These are phyloP conservation scores for Peniophora sp. DNA, from an alignment of 1,284 basidiomycete species.

Conservation along the genomic window DNA sequence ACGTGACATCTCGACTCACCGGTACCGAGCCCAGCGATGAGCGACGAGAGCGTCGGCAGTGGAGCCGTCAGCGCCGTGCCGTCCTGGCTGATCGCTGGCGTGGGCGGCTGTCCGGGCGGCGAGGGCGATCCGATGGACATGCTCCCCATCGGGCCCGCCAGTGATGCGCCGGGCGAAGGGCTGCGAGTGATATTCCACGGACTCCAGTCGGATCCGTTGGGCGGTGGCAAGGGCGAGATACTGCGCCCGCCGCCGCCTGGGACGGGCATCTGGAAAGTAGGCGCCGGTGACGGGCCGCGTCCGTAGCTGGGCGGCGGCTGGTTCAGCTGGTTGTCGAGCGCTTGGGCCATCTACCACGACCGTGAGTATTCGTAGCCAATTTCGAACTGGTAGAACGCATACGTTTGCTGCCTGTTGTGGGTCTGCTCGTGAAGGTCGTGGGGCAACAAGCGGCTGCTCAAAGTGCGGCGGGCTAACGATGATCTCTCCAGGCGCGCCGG, in stretches of 20 bases:
- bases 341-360: conserved; percentile 64
- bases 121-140: conserved; percentile 13
- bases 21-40: conserved; percentile 36
- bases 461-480: conserved; percentile 25
- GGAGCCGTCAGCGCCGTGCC: conserved; percentile 53
- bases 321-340: conserved; percentile 40
- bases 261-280: conserved; percentile 17
- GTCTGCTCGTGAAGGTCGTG: conserved; percentile 57
- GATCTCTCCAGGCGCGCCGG: no score
- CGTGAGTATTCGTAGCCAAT: neutral
- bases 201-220: conserved; percentile 21
- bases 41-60: conserved; percentile 49
- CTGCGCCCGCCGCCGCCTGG: conserved; percentile 13
- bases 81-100: conserved; percentile 12
- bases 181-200: conserved; percentile 17
- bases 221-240: conserved; percentile 19
- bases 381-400: conserved; percentile 17
- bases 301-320: conserved; percentile 12
- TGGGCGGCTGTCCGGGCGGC: conserved; percentile 11
- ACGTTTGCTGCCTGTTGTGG: conserved; percentile 59
- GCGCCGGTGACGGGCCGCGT: conserved; percentile 7
- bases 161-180: conserved; percentile 9
- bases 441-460: conserved; percentile 55
- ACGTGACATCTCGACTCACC: no score
- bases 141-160: conserved; percentile 11